Evolutionary conservation across 805 yeast species (phyloP).

Genomic region (Peterozyma toletana): DNA sequence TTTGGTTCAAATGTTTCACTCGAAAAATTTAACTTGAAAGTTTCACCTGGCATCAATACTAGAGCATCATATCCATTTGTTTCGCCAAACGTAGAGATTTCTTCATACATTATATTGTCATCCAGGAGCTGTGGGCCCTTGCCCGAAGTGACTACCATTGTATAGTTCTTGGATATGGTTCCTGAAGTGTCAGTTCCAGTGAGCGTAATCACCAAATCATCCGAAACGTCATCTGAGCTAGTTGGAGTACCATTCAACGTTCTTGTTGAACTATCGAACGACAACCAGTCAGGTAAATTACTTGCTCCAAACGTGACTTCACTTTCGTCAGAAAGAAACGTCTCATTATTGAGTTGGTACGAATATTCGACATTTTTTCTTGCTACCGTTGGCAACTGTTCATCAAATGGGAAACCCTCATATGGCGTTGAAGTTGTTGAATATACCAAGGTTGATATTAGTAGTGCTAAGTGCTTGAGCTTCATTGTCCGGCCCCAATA

Average conservation of each 20-base stretch:
- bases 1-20: conserved; percentile 46
- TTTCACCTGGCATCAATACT: conserved; percentile 63
- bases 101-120: conserved; percentile 35
- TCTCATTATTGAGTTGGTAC: conserved; percentile 64
- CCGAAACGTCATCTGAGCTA: conserved; percentile 31
- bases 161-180: conserved; percentile 39
- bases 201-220: conserved; percentile 41
- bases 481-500: not conserved
- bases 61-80: conserved; percentile 75
- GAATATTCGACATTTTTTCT: conserved; percentile 53
- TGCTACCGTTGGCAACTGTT: conserved; percentile 87
- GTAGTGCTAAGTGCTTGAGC: conserved; percentile 1
- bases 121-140: conserved; percentile 45
- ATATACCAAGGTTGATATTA: not conserved
- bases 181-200: conserved; percentile 62
- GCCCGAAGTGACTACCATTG: conserved; percentile 51
- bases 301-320: conserved; percentile 47
- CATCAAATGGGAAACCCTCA: conserved; percentile 68
- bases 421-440: conserved; percentile 36
- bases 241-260: conserved; percentile 67
- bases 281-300: conserved; percentile 71
- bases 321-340: conserved; percentile 45
- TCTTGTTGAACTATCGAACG: conserved; percentile 55
- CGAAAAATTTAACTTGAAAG: conserved; percentile 61
- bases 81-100: conserved; percentile 57